A percentile compares a stretch with the other conserved stretches of the same genome.
Conservation (phyloP, 768 basidiomycete species). For the Russula vinacea region DNA sequence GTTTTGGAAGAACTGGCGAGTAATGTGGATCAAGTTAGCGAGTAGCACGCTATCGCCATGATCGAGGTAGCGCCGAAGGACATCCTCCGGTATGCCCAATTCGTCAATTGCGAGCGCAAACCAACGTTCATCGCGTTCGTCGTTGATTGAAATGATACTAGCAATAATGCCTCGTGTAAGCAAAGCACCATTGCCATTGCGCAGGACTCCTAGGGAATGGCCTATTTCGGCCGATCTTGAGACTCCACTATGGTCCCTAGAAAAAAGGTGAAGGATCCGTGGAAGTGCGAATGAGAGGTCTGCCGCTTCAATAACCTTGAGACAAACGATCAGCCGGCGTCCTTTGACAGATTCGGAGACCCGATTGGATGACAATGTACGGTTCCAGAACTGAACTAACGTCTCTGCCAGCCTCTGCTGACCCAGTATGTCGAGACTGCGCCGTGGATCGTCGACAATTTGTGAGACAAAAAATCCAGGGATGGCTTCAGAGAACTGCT, state of each 20-base stretch:
- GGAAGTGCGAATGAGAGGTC: background rate
- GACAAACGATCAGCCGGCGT: background rate
- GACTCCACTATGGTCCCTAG: background rate
- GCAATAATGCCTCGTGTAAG: background rate
- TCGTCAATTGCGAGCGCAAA: background rate
- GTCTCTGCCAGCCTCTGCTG: background rate
- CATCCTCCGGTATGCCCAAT: background rate
- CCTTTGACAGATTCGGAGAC: background rate
- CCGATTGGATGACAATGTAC: background rate
- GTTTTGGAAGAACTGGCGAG: background rate
- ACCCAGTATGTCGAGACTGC: background rate
- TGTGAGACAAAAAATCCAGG: constrained; percentile 6
- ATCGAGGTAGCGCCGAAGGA: background rate
- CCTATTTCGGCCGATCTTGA: background rate
- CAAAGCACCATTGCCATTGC: background rate
- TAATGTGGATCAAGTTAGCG: constrained; percentile 7
- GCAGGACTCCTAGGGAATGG: background rate
- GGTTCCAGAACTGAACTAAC: background rate
- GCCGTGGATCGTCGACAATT: background rate
- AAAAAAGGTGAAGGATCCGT: background rate
- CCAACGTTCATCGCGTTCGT: constrained; percentile 2
- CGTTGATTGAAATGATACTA: background rate
- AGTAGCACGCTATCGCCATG: constrained; percentile 2
- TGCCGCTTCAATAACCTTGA: background rate
- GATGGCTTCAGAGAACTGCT: background rate